phyloP scores from a whole-genome alignment of 148 eudicot species.

The Polygonum aviculare region DNA sequence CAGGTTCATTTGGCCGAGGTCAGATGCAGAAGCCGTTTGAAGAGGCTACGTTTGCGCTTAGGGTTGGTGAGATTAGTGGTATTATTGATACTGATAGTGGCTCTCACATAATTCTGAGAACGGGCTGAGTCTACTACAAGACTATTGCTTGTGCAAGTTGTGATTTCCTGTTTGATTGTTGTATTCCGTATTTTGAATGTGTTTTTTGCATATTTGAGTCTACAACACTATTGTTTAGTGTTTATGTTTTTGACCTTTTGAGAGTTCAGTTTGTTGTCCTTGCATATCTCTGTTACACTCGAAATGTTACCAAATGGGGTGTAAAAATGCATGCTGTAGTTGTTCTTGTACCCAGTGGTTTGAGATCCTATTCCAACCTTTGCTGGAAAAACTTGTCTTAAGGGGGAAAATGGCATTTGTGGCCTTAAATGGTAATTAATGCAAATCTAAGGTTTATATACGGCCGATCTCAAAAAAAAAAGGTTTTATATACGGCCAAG shows the following conservation, averaged over 20 bases:
- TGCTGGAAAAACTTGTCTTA: background rate
- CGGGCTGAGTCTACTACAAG: background rate
- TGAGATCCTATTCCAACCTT: too few species aligned
- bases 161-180: background rate
- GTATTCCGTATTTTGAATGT: too few species aligned
- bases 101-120: constrained; percentile 11
- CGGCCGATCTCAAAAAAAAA: too few species aligned
- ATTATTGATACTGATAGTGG: constrained; percentile 16
- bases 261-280: too few species aligned
- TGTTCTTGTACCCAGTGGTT: too few species aligned
- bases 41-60: constrained; percentile 14
- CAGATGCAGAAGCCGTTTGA: constrained; percentile 20
- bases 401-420: background rate
- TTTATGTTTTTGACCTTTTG: background rate
- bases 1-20: constrained; percentile 16
- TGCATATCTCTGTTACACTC: too few species aligned
- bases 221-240: too few species aligned
- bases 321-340: too few species aligned
- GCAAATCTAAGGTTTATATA: too few species aligned
- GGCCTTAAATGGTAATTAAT: background rate
- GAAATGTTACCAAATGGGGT: too few species aligned
- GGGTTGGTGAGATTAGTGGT: constrained; percentile 17
- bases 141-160: background rate
- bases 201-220: too few species aligned
- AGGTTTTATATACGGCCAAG: too few species aligned